These are phyloP conservation scores for Apiospora hydei DNA, from an alignment of 2,329 filamentous ascomycete species.

Conservation along the genomic window DNA sequence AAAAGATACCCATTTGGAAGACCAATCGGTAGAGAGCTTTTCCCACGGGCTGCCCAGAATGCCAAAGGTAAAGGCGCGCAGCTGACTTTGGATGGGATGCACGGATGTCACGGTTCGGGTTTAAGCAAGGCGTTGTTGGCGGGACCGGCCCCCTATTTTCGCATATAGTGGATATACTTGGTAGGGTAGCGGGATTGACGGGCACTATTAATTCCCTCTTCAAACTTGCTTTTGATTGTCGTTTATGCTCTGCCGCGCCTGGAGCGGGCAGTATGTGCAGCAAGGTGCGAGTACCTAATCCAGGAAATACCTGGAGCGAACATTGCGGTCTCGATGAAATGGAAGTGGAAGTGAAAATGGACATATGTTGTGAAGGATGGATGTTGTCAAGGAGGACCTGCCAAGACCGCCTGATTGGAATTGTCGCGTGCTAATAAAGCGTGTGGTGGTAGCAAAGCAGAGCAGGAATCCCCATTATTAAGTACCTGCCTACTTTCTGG, in stretches of 20 bases:
- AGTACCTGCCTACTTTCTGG: not conserved
- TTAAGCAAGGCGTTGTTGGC: not conserved
- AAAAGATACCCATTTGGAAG: not conserved
- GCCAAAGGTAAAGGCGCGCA: not conserved
- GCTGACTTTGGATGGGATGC: not conserved
- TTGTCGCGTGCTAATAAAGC: slow-evolving; percentile 17
- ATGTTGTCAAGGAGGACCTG: not conserved
- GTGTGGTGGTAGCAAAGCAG: not conserved
- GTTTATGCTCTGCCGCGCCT: not conserved
- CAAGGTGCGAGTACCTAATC: too few species aligned
- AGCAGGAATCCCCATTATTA: not conserved
- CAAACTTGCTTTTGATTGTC: not conserved
- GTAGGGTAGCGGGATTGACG: slow-evolving; percentile 5
- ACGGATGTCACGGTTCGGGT: slow-evolving; percentile 19
- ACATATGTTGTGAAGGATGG: too few species aligned
- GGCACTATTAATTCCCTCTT: not conserved
- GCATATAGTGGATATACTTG: slow-evolving; percentile 3
- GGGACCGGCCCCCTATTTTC: slow-evolving; percentile 10
- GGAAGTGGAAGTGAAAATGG: too few species aligned
- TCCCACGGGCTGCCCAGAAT: not conserved
- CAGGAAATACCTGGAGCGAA: not conserved
- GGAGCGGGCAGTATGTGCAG: too few species aligned
- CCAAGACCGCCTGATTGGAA: too few species aligned
- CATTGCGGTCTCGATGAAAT: not conserved
- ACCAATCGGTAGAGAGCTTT: too few species aligned